phyloP scores from a whole-genome alignment of 1,139 yeast species.

The Magnusiomyces sp. region DNA sequence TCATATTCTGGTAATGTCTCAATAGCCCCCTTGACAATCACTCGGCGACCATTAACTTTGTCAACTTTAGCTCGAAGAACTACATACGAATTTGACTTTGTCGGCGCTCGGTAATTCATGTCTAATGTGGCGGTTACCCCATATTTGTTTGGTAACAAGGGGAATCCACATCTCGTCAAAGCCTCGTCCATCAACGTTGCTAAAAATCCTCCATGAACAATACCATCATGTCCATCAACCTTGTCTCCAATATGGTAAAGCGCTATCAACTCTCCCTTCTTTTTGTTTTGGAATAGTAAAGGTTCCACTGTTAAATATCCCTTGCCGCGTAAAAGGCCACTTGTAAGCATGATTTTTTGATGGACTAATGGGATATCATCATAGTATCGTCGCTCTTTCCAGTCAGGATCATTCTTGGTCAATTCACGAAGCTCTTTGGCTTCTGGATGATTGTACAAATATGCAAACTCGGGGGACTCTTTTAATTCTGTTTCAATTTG shows the following conservation, averaged over 20 bases:
- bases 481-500: conserved; percentile 6
- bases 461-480: conserved; percentile 15
- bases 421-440: conserved; percentile 18
- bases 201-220: conserved; percentile 12
- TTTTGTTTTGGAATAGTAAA: conserved; percentile 19
- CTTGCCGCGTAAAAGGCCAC: conserved; percentile 22
- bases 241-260: conserved; percentile 10
- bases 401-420: conserved; percentile 17
- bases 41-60: conserved; percentile 12
- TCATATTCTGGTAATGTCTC: conserved; percentile 7
- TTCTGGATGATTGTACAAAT: conserved; percentile 19
- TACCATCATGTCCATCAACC: conserved; percentile 5
- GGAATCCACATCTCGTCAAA: conserved; percentile 14
- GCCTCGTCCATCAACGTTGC: conserved; percentile 15
- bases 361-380: conserved; percentile 23
- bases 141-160: conserved; percentile 11
- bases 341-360: conserved; percentile 22
- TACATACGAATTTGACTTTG: conserved; percentile 7
- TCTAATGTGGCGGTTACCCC: conserved; percentile 13
- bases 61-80: conserved; percentile 4
- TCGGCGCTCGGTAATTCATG: conserved; percentile 10
- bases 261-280: conserved; percentile 9
- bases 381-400: conserved; percentile 16
- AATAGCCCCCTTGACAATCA: conserved; percentile 7
- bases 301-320: conserved; percentile 26